These are phyloP conservation scores for Diutina ranongensis DNA, from an alignment of 1,139 yeast genomes.

Conservation along the genomic window DNA sequence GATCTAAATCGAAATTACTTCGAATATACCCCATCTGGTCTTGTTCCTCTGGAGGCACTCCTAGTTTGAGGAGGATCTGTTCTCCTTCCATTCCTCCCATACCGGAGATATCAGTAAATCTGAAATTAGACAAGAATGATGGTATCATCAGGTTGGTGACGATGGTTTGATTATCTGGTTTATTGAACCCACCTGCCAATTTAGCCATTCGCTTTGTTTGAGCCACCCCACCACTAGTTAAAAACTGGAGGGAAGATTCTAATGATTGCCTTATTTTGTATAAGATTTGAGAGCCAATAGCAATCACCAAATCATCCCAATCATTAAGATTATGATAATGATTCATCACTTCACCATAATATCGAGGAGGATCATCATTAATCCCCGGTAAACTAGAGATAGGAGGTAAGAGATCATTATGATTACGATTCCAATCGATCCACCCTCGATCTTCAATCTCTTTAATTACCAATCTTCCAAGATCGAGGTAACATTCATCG, in stretches of 20 bases:
- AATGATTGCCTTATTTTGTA: conserved; percentile 42
- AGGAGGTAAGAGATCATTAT: conserved; percentile 17
- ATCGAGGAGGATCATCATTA: not conserved
- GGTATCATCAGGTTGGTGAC: conserved; percentile 38
- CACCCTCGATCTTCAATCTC: not conserved
- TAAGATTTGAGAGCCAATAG: conserved; percentile 55
- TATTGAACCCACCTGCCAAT: conserved; percentile 75
- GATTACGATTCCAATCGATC: conserved; percentile 21
- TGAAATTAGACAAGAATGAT: conserved; percentile 47
- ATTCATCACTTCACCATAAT: not conserved
- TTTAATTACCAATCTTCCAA: conserved; percentile 39
- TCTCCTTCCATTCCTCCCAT: conserved; percentile 87
- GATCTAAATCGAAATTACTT: conserved; percentile 27
- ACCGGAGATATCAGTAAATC: conserved; percentile 71
- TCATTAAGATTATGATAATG: conserved; percentile 21
- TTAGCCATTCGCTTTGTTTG: conserved; percentile 71
- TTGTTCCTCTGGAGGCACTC: conserved; percentile 26
- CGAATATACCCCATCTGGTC: conserved; percentile 37
- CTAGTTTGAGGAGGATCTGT: conserved; percentile 32
- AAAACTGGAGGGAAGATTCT: conserved; percentile 50
- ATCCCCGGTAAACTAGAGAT: not conserved
- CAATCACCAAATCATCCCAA: conserved; percentile 76
- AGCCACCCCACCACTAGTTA: conserved; percentile 85
- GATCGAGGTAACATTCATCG: conserved; percentile 82
- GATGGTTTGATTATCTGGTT: conserved; percentile 82